phyloP scores from a whole-genome alignment of 345 rosid genomes.

The Eucalyptus grandis region DNA sequence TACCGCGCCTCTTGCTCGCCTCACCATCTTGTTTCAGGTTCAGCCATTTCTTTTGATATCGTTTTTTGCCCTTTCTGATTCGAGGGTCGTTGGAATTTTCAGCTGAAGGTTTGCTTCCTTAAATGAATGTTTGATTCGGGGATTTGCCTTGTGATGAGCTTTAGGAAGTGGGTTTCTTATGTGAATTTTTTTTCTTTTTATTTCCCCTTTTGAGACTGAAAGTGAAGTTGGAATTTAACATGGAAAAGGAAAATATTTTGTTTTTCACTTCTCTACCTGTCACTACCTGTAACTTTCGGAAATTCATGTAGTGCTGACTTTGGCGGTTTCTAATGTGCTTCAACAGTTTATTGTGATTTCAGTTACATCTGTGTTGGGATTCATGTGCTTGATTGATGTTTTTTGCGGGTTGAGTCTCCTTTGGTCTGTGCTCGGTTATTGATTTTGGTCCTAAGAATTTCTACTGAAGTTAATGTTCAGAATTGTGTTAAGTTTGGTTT shows the following conservation, averaged over 20 bases:
- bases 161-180: background rate
- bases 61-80: too few species aligned
- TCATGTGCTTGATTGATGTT: background rate
- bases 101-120: too few species aligned
- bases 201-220: background rate
- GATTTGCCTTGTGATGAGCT: too few species aligned
- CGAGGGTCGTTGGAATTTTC: too few species aligned
- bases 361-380: background rate
- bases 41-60: background rate
- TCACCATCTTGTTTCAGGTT: slow-evolving; percentile 93
- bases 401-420: background rate
- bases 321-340: background rate
- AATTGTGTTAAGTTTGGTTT: background rate
- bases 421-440: background rate
- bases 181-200: background rate
- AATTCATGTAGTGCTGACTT: background rate
- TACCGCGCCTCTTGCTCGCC: slow-evolving; percentile 83
- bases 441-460: background rate
- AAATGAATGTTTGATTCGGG: too few species aligned
- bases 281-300: background rate
- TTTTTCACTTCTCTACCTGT: background rate
- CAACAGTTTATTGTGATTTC: background rate
- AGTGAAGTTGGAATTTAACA: background rate
- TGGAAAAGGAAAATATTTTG: background rate
- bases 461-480: background rate